Conservation (phyloP, 176 grass and related monocot genomes). For the Hordeum vulgare region DNA sequence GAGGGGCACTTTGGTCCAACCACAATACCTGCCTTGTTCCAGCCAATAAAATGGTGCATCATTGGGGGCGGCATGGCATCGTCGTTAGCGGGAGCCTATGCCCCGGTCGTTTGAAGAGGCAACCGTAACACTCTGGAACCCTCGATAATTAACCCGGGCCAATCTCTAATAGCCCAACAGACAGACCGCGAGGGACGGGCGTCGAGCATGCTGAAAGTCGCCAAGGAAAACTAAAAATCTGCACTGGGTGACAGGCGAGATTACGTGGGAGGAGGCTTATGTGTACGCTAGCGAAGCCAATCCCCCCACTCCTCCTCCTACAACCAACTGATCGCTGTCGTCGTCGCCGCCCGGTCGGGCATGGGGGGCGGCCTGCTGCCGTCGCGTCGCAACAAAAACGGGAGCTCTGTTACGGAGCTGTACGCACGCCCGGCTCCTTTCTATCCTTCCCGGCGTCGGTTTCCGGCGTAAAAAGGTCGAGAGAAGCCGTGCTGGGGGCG, state of each 20-base stretch:
- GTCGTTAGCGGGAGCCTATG: neutral
- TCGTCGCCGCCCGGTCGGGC: neutral
- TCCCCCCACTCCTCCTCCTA: neutral
- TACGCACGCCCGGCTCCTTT: neutral
- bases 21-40: neutral
- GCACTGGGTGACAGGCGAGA: neutral
- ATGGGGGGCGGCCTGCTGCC: neutral
- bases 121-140: neutral
- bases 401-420: neutral
- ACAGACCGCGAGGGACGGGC: neutral
- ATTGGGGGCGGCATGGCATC: neutral
- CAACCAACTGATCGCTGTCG: neutral
- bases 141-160: neutral
- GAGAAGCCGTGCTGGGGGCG: neutral
- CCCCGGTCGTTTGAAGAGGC: neutral
- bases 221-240: neutral
- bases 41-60: neutral
- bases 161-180: neutral
- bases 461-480: neutral
- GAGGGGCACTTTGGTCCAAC: neutral
- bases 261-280: neutral
- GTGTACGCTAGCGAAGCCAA: neutral
- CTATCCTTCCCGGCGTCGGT: neutral
- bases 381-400: constrained; percentile 7
- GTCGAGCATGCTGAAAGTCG: neutral